Base-by-base conservation (phyloP, 257 asterid genomes). In the Solanum arcanum region DNA sequence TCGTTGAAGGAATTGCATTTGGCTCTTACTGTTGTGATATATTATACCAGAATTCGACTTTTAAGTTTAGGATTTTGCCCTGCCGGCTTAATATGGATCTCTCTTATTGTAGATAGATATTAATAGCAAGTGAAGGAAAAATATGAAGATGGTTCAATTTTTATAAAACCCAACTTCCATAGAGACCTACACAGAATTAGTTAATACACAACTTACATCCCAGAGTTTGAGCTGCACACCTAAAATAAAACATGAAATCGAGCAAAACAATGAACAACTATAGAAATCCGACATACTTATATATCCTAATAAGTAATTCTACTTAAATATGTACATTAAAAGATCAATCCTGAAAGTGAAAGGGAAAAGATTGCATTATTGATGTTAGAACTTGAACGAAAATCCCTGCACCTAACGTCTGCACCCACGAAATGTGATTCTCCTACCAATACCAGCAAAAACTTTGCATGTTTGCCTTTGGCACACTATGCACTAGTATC, bases 381-480 rank as follows among this genome's bases (percentile, higher is more conserved):
- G 66, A 82, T 72, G 90, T 86, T 89, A 87, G 91, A 87, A 64
- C 66, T 72, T 52, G 72, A 44, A 86, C 46, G 86, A 80, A 90
- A 62, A 83, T 73, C 88, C 42, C 83, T 84, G 90, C 80, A 52
- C 66, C 77, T 86, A 59, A 86, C 44, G 83, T 27, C 86, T 89
- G 86, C 87, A 86, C 86, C 44, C 83, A 86, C 60, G 42, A 46
- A 86, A 46, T 74, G 72, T 59, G 86, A 81, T 86, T 72, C 66
- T 87, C 78, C 91, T 90, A 91, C 86, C 60, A 86, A 84, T 84
- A 88, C 86, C 92, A 88, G 92, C 86, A 93, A 92, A 93, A 90
- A 91, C 75, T 87, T 88, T 46, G 93, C 90, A 86, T 31, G 83
- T 75, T 88, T 81, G 91, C 94, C 92, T 93, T 91, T 31, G 93